Base-by-base conservation (phyloP, 192 early-diverging fungal genomes). In the Linnemannia schmuckeri region DNA sequence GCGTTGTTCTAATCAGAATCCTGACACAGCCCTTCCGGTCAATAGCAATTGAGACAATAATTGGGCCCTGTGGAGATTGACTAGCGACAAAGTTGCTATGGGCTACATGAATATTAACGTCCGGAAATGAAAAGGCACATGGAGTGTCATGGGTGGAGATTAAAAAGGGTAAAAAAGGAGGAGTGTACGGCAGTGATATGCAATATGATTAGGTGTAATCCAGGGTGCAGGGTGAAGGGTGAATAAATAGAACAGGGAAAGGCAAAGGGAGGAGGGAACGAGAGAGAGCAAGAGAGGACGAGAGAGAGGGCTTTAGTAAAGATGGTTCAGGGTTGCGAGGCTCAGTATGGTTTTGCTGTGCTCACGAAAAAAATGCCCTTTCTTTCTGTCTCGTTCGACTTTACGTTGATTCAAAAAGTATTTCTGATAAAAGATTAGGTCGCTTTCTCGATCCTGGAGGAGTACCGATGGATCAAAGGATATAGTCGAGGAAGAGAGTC, bases 391-490 rank as follows among this genome's bases (percentile, higher is more conserved):
- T 12, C 44, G 12, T 46, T 89, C 81, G 70, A 81, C 76, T 80
- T 94, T 82, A 93, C 92, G 77, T 83, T 93, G 93, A 17, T 93
- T 91, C 80, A 91, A 89, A 80, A 94, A 94, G 88, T 94, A 88
- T 33, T 92, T 91, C 46, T 92, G 87, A 79, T 93, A 94, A 89
- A 92, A 94, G 54, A 92, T 92, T 42, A 94, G 91, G 81, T 94
- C 94, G 83, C 93, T 91, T 61, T 94, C 94, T 72, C 94, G 93
- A 76, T 94, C 94, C 86, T 94, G 94, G 42, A 94, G 82, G 77
- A 94, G 82, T 33, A 88, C 52, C 5, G 49, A 79, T 37, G 68
- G 78, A 72, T 79, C 74, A 30, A 85, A 66, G 3, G 54, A 12
- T 24, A 24, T 52, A 52, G 49, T 22, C 3, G 18, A 20, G 20